These are phyloP conservation scores for Dryas integrifolia DNA, from an alignment of 331 rosid species.

Conservation along the genomic window DNA sequence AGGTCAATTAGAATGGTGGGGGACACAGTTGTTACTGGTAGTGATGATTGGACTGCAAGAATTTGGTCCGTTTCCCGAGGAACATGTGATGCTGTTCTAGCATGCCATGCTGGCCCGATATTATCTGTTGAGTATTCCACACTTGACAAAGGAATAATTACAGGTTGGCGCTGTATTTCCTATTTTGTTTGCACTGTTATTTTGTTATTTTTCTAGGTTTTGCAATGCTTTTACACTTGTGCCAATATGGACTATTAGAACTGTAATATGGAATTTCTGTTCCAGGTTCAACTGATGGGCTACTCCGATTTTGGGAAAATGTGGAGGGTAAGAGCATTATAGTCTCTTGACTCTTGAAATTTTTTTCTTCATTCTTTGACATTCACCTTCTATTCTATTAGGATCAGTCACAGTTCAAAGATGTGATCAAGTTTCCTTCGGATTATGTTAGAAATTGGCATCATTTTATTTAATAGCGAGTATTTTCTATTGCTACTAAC, in stretches of 20 bases:
- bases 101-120: constrained; percentile 98
- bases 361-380: constrained; percentile 18
- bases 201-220: constrained; percentile 12
- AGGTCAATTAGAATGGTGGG: constrained; percentile 97
- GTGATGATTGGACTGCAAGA: constrained; percentile 99
- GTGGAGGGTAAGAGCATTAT: constrained; percentile 67
- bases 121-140: constrained; percentile 83
- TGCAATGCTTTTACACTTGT: constrained; percentile 8
- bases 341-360: constrained; percentile 14
- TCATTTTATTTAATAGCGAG: constrained; percentile 1
- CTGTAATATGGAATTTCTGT: constrained; percentile 28
- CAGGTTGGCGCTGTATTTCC: constrained; percentile 45
- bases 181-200: constrained; percentile 14
- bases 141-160: constrained; percentile 79
- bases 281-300: constrained; percentile 94
- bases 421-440: not conserved
- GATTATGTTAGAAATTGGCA: not conserved
- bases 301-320: constrained; percentile 94
- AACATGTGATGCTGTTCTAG: constrained; percentile 95
- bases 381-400: not conserved
- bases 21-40: constrained; percentile 88
- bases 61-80: constrained; percentile 92
- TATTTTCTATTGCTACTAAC: constrained; percentile 2
- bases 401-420: not conserved
- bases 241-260: constrained; percentile 18